These are phyloP conservation scores for Linnemannia zychae DNA, from an alignment of 192 early-diverging fungal species.

Conservation along the genomic window DNA sequence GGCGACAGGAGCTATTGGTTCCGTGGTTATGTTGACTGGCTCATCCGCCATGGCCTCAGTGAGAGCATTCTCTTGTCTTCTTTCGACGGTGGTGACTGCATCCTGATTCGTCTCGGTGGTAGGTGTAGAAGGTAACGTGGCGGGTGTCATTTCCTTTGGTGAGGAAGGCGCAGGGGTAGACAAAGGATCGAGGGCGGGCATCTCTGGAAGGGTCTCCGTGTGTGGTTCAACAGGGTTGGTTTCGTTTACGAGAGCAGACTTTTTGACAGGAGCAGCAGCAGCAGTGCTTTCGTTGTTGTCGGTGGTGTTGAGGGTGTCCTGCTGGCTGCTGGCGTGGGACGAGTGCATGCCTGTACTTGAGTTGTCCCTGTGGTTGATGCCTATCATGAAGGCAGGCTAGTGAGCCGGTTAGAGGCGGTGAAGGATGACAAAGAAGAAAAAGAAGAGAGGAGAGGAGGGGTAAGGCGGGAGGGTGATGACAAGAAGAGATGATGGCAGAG, in stretches of 20 bases:
- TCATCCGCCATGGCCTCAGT: not conserved
- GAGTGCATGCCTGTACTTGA: constrained; percentile 5
- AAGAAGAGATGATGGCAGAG: not conserved
- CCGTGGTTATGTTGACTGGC: not conserved
- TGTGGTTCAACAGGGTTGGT: not conserved
- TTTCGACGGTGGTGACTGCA: not conserved
- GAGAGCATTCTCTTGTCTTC: not conserved
- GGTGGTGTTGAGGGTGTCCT: not conserved
- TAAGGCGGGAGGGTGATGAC: not conserved
- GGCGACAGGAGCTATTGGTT: not conserved
- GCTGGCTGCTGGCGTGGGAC: constrained; percentile 5
- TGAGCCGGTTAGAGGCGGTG: not conserved
- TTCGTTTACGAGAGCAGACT: not conserved
- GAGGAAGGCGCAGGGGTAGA: not conserved
- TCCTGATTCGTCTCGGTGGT: not conserved
- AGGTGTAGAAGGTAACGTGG: not conserved
- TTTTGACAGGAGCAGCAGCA: not conserved
- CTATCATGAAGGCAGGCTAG: constrained; percentile 36
- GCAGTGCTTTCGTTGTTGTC: not conserved
- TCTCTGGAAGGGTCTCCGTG: not conserved
- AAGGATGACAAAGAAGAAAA: not conserved
- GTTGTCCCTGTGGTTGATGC: constrained; percentile 29
- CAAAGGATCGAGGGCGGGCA: constrained; percentile 1
- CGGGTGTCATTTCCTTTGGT: not conserved
- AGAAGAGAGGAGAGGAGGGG: not conserved